Conservation (phyloP, 192 early-diverging fungal species). For the Coemansia javaensis region DNA sequence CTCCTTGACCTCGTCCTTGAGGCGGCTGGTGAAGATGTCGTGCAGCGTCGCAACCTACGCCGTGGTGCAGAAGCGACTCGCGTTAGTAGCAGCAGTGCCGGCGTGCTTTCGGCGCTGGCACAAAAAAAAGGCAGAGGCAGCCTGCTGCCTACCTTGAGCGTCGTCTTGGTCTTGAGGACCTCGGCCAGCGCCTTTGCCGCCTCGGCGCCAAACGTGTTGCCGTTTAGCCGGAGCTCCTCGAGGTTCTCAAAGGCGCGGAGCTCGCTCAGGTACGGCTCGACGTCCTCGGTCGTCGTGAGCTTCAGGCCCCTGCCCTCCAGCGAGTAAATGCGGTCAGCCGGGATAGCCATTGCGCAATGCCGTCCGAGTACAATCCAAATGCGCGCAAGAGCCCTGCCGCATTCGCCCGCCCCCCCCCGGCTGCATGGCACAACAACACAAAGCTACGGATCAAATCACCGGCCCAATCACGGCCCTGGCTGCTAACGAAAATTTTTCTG, state of each 20-base stretch:
- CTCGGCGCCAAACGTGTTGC: conserved; percentile 92
- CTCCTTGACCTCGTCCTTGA: conserved; percentile 83
- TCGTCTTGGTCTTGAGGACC: conserved; percentile 61
- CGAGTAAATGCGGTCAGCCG: conserved; percentile 62
- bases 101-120: no score
- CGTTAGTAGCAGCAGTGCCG: background rate
- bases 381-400: no score
- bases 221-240: conserved; percentile 69
- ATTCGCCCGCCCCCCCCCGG: no score
- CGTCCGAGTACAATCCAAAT: no score
- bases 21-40: conserved; percentile 93
- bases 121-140: background rate
- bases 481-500: no score
- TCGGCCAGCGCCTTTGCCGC: conserved; percentile 75
- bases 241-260: conserved; percentile 61
- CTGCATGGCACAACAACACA: no score
- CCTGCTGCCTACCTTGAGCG: conserved; percentile 67
- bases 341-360: conserved; percentile 31
- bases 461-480: no score
- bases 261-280: conserved; percentile 66
- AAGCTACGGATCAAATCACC: no score
- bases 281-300: conserved; percentile 79
- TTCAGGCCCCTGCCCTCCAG: conserved; percentile 86
- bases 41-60: conserved; percentile 76
- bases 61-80: no score